phyloP scores from a whole-genome alignment of 805 yeast species.

The Hagleromyces aurorensis region DNA sequence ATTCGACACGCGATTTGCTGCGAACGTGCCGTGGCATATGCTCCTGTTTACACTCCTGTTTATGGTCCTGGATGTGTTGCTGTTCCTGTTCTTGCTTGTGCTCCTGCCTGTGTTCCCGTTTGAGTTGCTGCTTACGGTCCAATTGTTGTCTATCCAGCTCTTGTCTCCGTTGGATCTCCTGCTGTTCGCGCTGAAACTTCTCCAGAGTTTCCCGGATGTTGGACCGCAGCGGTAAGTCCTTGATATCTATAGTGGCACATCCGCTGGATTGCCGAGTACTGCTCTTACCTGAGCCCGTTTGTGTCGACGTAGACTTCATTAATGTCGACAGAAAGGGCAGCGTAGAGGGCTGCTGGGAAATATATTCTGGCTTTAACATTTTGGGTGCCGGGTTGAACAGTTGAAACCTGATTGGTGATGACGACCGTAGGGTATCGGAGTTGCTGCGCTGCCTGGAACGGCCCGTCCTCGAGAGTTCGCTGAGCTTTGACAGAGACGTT shows the following conservation, averaged over 20 bases:
- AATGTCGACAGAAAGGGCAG: conserved; percentile 22
- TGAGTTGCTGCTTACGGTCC: neutral
- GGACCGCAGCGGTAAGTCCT: conserved; percentile 4
- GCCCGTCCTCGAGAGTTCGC: conserved; percentile 19
- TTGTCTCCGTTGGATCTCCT: conserved; percentile 1
- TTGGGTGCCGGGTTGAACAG: conserved; percentile 19
- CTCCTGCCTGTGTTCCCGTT: conserved; percentile 1
- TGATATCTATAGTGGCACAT: neutral
- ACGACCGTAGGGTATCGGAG: conserved; percentile 23
- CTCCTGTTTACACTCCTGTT: too few relatives aligned
- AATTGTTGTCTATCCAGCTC: too few relatives aligned
- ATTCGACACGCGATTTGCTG: too few relatives aligned
- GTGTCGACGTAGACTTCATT: conserved; percentile 9
- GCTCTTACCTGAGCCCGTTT: conserved; percentile 1
- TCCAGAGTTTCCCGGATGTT: conserved; percentile 19
- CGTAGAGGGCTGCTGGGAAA: conserved; percentile 13
- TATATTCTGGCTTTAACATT: conserved; percentile 27
- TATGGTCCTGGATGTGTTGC: neutral
- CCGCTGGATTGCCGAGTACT: conserved; percentile 1
- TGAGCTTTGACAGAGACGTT: conserved; percentile 29
- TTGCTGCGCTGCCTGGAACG: conserved; percentile 15
- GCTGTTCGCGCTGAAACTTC: conserved; percentile 11
- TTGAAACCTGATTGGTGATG: conserved; percentile 24
- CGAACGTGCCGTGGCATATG: too few relatives aligned
- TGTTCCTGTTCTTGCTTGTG: neutral